A percentile compares a stretch with the other conserved stretches of the same genome.
Evolutionary conservation across 495 filamentous ascomycete species (phyloP).

Genomic region (Lophiotrema nucula): DNA sequence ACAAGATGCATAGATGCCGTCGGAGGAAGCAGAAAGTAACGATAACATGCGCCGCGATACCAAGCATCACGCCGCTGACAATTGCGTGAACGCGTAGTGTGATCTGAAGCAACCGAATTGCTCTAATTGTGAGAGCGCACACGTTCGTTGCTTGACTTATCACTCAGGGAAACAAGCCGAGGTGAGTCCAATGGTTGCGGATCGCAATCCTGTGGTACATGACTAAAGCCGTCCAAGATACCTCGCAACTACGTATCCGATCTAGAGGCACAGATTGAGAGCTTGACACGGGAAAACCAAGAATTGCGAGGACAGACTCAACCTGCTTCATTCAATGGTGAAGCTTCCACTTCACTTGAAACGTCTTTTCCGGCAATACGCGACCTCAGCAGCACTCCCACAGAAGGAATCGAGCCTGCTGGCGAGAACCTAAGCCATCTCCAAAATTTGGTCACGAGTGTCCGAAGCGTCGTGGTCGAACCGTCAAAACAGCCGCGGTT

Average conservation of each 20-base stretch:
- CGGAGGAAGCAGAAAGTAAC: slow-evolving; percentile 17
- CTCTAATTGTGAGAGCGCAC: slow-evolving; percentile 33
- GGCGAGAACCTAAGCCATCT: slow-evolving; percentile 23
- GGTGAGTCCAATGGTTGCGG: slow-evolving; percentile 1
- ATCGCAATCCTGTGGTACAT: not conserved
- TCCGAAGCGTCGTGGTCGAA: slow-evolving; percentile 33
- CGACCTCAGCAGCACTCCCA: not conserved
- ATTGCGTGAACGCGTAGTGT: slow-evolving; percentile 17
- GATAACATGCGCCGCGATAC: not conserved
- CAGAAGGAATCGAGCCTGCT: not conserved
- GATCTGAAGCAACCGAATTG: slow-evolving; percentile 35
- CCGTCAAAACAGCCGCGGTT: slow-evolving; percentile 34
- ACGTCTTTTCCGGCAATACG: not conserved
- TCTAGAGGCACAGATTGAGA: slow-evolving; percentile 33
- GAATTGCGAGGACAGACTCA: slow-evolving; percentile 23
- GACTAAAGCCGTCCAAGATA: not conserved
- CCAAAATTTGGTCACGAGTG: slow-evolving; percentile 33
- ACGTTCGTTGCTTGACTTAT: slow-evolving; percentile 33
- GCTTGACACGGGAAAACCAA: slow-evolving; percentile 27
- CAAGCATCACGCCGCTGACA: not conserved
- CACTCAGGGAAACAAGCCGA: slow-evolving; percentile 35
- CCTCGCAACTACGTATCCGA: slow-evolving; percentile 36
- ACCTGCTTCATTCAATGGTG: slow-evolving; percentile 1
- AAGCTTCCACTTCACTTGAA: not conserved
- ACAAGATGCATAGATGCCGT: slow-evolving; percentile 8